These are phyloP conservation scores for Curvularia lunata DNA, from an alignment of 2,329 filamentous ascomycete species.

Conservation along the genomic window DNA sequence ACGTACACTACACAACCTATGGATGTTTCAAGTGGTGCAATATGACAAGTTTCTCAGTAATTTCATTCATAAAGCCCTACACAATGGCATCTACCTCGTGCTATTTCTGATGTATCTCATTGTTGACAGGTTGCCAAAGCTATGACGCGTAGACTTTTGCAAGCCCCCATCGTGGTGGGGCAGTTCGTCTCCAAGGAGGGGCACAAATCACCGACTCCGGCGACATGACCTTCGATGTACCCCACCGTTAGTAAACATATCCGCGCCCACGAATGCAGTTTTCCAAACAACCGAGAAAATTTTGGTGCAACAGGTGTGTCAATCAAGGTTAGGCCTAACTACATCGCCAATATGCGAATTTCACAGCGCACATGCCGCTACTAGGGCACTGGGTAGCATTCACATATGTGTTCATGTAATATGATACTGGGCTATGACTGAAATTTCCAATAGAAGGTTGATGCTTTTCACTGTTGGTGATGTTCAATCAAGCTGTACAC, in stretches of 20 bases:
- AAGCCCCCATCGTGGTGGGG: slow-evolving; percentile 10
- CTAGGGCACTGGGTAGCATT: no score
- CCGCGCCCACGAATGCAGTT: neutral
- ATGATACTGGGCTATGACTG: no score
- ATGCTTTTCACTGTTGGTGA: no score
- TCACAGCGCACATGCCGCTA: neutral
- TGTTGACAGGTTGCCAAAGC: neutral
- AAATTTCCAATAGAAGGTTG: no score
- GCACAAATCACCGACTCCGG: neutral
- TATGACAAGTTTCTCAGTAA: neutral
- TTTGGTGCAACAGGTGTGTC: neutral
- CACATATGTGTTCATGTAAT: no score
- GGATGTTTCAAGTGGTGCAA: slow-evolving; percentile 14
- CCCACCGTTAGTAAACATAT: neutral
- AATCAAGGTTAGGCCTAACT: neutral
- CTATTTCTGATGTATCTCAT: neutral
- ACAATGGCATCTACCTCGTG: neutral
- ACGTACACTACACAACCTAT: slow-evolving; percentile 29
- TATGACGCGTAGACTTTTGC: slow-evolving; percentile 16
- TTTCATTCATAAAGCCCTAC: neutral
- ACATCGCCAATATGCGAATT: neutral
- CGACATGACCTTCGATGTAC: neutral
- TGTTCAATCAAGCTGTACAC: no score
- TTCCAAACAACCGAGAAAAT: neutral
- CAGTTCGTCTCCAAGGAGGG: slow-evolving; percentile 6